Evolutionary conservation across 2,329 filamentous ascomycete species (phyloP), one percentile per base, ranked within the genome.

Genomic region (Calonectria fujianensis): DNA sequence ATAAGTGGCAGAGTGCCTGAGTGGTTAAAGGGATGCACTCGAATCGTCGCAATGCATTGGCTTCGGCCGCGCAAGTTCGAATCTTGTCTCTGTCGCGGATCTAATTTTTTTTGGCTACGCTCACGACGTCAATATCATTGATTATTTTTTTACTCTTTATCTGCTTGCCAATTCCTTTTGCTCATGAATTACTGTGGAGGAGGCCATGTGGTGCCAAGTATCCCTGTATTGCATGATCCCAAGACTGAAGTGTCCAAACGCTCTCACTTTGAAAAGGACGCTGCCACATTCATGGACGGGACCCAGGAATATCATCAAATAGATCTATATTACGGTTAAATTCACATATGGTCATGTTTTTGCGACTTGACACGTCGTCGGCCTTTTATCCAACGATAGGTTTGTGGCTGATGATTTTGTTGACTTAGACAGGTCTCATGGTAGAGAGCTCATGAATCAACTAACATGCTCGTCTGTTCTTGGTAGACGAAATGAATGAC

Each of bases 1-100:
- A 31, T 29, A 57, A 68, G 39, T 68, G 70, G 74, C 74, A 70
- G 66, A 70, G 74, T 75, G 71, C 66, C 74, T 70, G 70, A 75
- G 74, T 75, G 71, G 74, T 75, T 75, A 75, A 73, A 69, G 73
- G 69, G 73, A 72, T 72, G 65, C 70, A 75, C 73, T 75, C 73
- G 73, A 75, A 75, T 69, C 61, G 39, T 69, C 70, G 70, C 67
- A 75, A 75, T 75, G 70, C 65, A 72, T 72, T 75, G 66, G 66
- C 73, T 73, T 75, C 73, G 73, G 73, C 66, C 66, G 73, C 73
- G 73, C 70, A 73, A 69, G 73, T 75, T 75, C 73, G 73, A 75
- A 75, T 75, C 73, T 69, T 73, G 73, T 72, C 73, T 73, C 69
- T 73, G 73, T 75, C 73, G 73, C 67, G 69, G 64, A 69, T 74